Conservation (phyloP, 371 early-diverging fungal genomes). For the Mucor mucedo region DNA sequence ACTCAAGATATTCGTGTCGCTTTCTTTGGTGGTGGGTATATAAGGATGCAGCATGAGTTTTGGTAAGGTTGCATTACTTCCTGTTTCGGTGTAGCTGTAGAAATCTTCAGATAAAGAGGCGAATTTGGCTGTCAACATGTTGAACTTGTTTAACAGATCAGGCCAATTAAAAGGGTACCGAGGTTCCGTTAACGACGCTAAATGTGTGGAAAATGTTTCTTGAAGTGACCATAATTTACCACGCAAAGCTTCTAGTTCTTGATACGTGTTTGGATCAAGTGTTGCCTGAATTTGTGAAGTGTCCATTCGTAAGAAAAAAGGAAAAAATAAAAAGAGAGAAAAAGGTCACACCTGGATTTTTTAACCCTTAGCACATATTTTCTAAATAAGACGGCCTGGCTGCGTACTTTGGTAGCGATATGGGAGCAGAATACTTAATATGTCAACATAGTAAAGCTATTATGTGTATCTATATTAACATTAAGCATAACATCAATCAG, state of each 20-base stretch:
- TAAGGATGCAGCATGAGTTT: slow-evolving; percentile 67
- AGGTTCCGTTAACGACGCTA: slow-evolving; percentile 52
- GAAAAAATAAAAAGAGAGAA: background rate
- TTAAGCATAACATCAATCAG: too few relatives aligned
- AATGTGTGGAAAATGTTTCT: slow-evolving; percentile 60
- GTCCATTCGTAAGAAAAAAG: slow-evolving; percentile 8
- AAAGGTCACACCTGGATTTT: too few relatives aligned
- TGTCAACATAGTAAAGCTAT: too few relatives aligned
- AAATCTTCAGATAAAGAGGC: slow-evolving; percentile 58
- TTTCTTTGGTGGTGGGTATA: slow-evolving; percentile 59
- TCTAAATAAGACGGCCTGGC: too few relatives aligned
- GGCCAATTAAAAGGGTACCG: slow-evolving; percentile 58
- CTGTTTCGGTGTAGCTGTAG: slow-evolving; percentile 46
- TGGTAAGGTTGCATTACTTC: slow-evolving; percentile 49
- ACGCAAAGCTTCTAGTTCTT: slow-evolving; percentile 63
- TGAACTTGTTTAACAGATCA: slow-evolving; percentile 71
- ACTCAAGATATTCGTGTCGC: slow-evolving; percentile 63
- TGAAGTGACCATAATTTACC: slow-evolving; percentile 67
- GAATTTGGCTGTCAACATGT: slow-evolving; percentile 68
- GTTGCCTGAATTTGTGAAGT: slow-evolving; percentile 18
- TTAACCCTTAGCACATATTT: too few relatives aligned
- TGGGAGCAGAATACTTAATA: too few relatives aligned
- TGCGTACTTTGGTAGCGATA: too few relatives aligned
- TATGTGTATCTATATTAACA: too few relatives aligned
- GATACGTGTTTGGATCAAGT: slow-evolving; percentile 53